Evolutionary conservation across 148 eudicot genomes (phyloP).

Genomic region (Suaeda aralocaspica): DNA sequence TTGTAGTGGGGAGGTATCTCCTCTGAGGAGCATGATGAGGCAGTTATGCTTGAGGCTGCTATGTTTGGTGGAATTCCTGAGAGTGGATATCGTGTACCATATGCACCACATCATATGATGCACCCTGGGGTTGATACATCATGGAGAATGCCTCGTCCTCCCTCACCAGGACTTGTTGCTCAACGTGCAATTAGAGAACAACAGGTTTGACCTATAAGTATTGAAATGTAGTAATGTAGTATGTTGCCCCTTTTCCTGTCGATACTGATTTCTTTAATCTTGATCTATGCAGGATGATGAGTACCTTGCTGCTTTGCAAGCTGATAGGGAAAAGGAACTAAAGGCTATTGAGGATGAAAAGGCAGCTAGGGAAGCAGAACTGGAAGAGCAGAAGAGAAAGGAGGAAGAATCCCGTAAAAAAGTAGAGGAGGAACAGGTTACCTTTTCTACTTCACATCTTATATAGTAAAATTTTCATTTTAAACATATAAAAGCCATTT

Average conservation of each 20-base stretch:
- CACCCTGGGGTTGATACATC: slow-evolving; percentile 45
- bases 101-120: slow-evolving; percentile 49
- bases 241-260: neutral
- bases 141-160: slow-evolving; percentile 64
- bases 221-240: neutral
- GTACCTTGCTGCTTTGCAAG: slow-evolving; percentile 87
- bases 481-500: neutral
- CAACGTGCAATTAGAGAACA: slow-evolving; percentile 87
- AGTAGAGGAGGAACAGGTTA: slow-evolving; percentile 76
- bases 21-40: slow-evolving; percentile 95
- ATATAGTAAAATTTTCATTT: neutral
- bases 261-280: slow-evolving; percentile 3
- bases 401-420: slow-evolving; percentile 60
- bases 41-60: slow-evolving; percentile 98
- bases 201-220: slow-evolving; percentile 47
- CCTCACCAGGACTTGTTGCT: slow-evolving; percentile 78
- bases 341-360: slow-evolving; percentile 65
- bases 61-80: slow-evolving; percentile 88
- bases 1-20: slow-evolving; percentile 98
- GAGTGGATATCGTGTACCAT: slow-evolving; percentile 51
- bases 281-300: slow-evolving; percentile 70
- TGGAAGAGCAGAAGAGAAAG: slow-evolving; percentile 61
- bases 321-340: slow-evolving; percentile 86
- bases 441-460: neutral
- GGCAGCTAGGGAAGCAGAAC: slow-evolving; percentile 61